Conservation (phyloP, 768 basidiomycete species). For the Russula abietina region DNA sequence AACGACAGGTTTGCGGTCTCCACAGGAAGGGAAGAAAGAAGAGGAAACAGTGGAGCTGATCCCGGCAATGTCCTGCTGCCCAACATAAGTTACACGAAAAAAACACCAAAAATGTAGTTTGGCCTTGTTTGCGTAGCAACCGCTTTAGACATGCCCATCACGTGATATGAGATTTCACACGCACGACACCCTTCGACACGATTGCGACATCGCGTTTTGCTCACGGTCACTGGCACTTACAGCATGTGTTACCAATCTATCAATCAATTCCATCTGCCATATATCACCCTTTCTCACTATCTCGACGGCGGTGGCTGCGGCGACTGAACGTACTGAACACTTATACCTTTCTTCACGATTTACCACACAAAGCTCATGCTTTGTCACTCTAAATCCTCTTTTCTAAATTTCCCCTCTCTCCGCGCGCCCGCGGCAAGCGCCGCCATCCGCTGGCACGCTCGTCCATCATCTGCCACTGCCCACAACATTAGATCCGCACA, state of each 20-base stretch:
- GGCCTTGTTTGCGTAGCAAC: too few species aligned
- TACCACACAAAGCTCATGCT: background rate
- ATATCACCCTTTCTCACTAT: background rate
- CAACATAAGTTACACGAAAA: too few species aligned
- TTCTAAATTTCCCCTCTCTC: background rate
- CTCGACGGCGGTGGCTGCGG: background rate
- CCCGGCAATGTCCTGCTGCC: too few species aligned
- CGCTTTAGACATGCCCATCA: too few species aligned
- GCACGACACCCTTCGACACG: background rate
- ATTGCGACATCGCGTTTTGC: conserved; percentile 16
- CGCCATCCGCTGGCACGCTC: background rate
- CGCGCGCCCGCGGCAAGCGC: background rate
- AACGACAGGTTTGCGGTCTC: conserved; percentile 28
- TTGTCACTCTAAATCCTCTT: background rate
- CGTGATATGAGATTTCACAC: background rate
- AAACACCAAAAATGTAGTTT: too few species aligned
- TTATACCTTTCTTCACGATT: background rate
- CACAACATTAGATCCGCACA: background rate
- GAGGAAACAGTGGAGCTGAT: too few species aligned
- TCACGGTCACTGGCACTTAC: conserved; percentile 11
- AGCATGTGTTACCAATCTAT: background rate
- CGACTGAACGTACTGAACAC: background rate
- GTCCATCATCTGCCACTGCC: background rate
- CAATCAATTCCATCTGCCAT: background rate
- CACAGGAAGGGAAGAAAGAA: conserved; percentile 5